These are phyloP conservation scores for Russula dissimulans DNA, from an alignment of 768 basidiomycete genomes.

Conservation along the genomic window DNA sequence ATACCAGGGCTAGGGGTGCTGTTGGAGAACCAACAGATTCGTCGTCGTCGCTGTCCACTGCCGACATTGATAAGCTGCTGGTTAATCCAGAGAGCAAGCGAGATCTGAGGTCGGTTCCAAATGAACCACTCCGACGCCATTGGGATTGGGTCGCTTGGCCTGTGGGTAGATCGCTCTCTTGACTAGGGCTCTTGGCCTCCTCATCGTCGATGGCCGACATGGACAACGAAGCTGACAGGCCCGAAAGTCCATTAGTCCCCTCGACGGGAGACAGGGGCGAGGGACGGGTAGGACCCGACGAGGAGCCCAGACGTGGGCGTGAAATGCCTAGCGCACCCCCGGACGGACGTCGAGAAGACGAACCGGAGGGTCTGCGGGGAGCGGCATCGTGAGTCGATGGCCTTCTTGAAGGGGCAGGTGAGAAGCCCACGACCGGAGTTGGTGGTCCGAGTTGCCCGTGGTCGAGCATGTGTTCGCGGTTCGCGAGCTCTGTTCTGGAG, in stretches of 20 bases:
- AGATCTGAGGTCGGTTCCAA: conserved; percentile 8
- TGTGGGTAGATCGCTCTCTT: conserved; percentile 18
- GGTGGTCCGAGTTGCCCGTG: conserved; percentile 71
- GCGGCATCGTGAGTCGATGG: conserved; percentile 20
- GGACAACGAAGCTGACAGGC: conserved; percentile 11
- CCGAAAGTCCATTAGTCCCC: conserved; percentile 7
- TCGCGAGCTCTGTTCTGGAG: conserved; percentile 69
- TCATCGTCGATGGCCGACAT: conserved; percentile 27
- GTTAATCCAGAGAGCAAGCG: conserved; percentile 5
- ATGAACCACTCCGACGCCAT: neutral
- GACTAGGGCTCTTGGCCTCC: conserved; percentile 16
- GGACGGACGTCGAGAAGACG: conserved; percentile 17
- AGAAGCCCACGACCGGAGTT: conserved; percentile 41
- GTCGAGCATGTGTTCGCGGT: conserved; percentile 89
- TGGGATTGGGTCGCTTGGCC: neutral
- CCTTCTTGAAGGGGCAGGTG: conserved; percentile 42
- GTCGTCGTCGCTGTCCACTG: conserved; percentile 42
- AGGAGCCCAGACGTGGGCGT: conserved; percentile 14
- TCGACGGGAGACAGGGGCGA: conserved; percentile 7
- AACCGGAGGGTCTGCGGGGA: conserved; percentile 9
- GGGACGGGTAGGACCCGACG: conserved; percentile 1
- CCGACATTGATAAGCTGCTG: conserved; percentile 42
- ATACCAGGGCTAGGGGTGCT: neutral
- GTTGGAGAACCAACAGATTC: conserved; percentile 23
- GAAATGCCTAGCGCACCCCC: conserved; percentile 6